Evolutionary conservation across 108 stramenopile genomes (phyloP).

Genomic region (Epithemia pelagica): DNA sequence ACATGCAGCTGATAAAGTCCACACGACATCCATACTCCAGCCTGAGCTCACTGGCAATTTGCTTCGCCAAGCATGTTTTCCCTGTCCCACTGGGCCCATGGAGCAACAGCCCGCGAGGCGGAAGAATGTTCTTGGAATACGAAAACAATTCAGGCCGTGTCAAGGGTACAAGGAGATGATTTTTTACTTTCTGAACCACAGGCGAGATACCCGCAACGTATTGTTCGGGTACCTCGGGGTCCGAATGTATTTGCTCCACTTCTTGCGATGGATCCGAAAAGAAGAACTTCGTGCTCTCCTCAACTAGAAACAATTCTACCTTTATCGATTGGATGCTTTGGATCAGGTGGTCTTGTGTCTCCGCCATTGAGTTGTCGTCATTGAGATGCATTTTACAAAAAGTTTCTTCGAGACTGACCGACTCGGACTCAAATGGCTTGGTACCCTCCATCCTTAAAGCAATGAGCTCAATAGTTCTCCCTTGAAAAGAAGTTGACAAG

Average conservation of each 20-base stretch:
- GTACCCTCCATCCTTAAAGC: background rate
- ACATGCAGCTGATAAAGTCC: slow-evolving; percentile 45
- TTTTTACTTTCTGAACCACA: slow-evolving; percentile 40
- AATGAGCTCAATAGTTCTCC: slow-evolving; percentile 3
- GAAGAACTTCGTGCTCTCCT: background rate
- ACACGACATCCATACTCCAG: slow-evolving; percentile 30
- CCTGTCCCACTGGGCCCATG: slow-evolving; percentile 75
- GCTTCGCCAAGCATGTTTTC: slow-evolving; percentile 52
- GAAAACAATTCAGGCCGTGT: slow-evolving; percentile 50
- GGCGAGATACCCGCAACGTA: slow-evolving; percentile 58
- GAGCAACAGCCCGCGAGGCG: slow-evolving; percentile 67
- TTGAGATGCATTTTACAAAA: background rate
- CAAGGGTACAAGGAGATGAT: slow-evolving; percentile 43
- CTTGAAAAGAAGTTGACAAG: slow-evolving; percentile 6
- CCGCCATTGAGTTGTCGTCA: background rate
- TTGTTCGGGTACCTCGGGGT: background rate
- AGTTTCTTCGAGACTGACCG: background rate
- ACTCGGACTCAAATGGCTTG: background rate
- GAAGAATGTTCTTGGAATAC: slow-evolving; percentile 30
- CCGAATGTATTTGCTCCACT: background rate
- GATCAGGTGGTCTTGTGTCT: background rate
- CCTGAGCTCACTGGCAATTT: slow-evolving; percentile 41
- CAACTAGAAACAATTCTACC: background rate
- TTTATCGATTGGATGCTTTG: background rate
- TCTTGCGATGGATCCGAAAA: slow-evolving; percentile 3